Percentiles rank a stretch among this genome's conserved stretches.
These are phyloP conservation scores for Ogataea hybrid DNA, from an alignment of 1,139 yeast species.

Conservation along the genomic window DNA sequence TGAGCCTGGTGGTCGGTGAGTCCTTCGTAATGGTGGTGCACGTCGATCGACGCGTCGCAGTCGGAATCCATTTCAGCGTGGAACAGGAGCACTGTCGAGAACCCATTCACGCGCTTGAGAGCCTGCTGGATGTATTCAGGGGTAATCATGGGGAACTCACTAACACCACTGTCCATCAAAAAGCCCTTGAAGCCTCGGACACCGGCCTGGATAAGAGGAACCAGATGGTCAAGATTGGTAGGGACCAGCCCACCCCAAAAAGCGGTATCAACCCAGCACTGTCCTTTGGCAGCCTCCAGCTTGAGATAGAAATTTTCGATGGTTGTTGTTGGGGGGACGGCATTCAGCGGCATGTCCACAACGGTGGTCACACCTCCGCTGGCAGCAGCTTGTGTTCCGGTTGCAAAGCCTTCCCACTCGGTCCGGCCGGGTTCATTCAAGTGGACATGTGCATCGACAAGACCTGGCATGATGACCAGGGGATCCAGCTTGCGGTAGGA, in stretches of 20 bases:
- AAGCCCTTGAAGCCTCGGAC: slow-evolving; percentile 93
- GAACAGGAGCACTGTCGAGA: slow-evolving; percentile 77
- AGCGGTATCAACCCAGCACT: slow-evolving; percentile 91
- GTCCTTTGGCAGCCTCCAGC: slow-evolving; percentile 81
- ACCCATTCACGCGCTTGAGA: slow-evolving; percentile 56
- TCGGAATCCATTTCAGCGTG: slow-evolving; percentile 81
- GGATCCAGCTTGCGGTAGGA: slow-evolving; percentile 61
- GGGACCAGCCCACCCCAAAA: slow-evolving; percentile 97
- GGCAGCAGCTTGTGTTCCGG: slow-evolving; percentile 91
- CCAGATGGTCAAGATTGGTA: slow-evolving; percentile 61
- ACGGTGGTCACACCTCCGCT: slow-evolving; percentile 96
- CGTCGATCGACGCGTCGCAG: slow-evolving; percentile 5
- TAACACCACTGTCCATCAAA: slow-evolving; percentile 88
- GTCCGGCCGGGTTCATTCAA: slow-evolving; percentile 93
- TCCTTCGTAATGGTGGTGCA: slow-evolving; percentile 22
- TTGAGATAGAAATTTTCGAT: slow-evolving; percentile 75
- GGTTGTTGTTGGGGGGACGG: slow-evolving; percentile 93
- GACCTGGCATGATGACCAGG: slow-evolving; percentile 74
- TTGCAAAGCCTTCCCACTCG: slow-evolving; percentile 94
- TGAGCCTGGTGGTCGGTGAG: slow-evolving; percentile 49
- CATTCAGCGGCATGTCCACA: slow-evolving; percentile 93
- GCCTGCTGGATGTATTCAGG: slow-evolving; percentile 63
- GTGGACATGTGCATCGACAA: slow-evolving; percentile 92
- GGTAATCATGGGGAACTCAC: slow-evolving; percentile 84
- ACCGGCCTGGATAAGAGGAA: slow-evolving; percentile 77